phyloP scores from a whole-genome alignment of 106 monocot genomes.

The Alisma plantagoaquatica region DNA sequence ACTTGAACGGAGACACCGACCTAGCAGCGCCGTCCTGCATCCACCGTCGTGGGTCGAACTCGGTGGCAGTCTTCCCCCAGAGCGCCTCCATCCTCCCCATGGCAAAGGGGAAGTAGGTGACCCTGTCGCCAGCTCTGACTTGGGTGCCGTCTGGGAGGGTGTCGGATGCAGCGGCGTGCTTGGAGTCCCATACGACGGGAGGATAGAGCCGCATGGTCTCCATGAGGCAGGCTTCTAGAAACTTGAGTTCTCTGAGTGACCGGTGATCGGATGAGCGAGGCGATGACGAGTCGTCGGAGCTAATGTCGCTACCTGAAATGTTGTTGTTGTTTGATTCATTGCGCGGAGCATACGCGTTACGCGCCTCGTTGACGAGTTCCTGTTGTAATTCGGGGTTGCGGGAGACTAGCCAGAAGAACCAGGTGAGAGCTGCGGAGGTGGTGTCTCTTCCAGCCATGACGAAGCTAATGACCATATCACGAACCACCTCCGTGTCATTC shows the following conservation, averaged over 20 bases:
- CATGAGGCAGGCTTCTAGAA: conserved; percentile 33
- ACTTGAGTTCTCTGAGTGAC: conserved; percentile 27
- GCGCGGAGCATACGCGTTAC: neutral
- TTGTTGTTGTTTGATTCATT: too few species aligned
- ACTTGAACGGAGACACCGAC: conserved; percentile 13
- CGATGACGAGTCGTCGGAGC: too few species aligned
- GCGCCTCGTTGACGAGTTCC: conserved; percentile 22
- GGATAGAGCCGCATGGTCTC: conserved; percentile 45
- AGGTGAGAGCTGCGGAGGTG: conserved; percentile 54
- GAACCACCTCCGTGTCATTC: conserved; percentile 22
- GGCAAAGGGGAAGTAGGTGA: conserved; percentile 11
- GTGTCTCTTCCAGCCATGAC: conserved; percentile 54
- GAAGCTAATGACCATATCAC: conserved; percentile 64
- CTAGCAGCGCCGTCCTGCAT: neutral
- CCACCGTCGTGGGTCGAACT: conserved; percentile 8
- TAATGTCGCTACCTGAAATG: too few species aligned
- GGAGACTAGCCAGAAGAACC: conserved; percentile 56
- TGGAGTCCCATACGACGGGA: conserved; percentile 10
- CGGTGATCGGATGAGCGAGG: conserved; percentile 21
- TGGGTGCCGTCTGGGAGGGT: conserved; percentile 9
- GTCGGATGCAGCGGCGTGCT: conserved; percentile 4
- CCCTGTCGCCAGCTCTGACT: neutral
- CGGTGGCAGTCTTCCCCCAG: conserved; percentile 5
- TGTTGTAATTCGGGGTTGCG: conserved; percentile 16
- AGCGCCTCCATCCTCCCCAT: conserved; percentile 14